phyloP scores from a whole-genome alignment of 192 early-diverging fungal genomes.

The Umbelopsis sp. region DNA sequence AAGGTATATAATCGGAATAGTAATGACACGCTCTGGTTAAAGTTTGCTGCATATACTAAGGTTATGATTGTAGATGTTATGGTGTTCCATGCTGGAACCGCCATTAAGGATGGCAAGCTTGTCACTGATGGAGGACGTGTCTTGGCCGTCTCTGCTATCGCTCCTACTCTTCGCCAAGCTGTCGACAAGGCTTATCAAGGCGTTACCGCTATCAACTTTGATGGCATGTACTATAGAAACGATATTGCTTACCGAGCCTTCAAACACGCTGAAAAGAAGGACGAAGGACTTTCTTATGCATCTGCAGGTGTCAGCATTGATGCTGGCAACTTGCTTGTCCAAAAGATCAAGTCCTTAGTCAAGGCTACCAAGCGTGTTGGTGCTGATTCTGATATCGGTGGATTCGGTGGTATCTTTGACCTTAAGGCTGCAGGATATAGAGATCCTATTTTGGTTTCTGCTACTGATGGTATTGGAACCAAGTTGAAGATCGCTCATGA shows the following conservation, averaged over 20 bases:
- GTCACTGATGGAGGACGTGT: constrained; percentile 95
- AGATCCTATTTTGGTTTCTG: constrained; percentile 95
- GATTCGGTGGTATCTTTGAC: constrained; percentile 98
- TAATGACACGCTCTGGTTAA: background rate
- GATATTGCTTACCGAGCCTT: constrained; percentile 83
- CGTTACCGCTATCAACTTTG: constrained; percentile 74
- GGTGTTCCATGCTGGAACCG: constrained; percentile 96
- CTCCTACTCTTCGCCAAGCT: constrained; percentile 71
- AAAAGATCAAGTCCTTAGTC: constrained; percentile 94
- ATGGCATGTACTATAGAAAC: constrained; percentile 83
- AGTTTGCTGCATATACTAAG: constrained; percentile 8
- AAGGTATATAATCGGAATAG: constrained; percentile 34
- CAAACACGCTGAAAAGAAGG: constrained; percentile 40
- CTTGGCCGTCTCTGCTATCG: constrained; percentile 87
- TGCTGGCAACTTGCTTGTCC: constrained; percentile 92
- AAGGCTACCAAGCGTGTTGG: constrained; percentile 92
- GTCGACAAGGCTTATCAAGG: constrained; percentile 77
- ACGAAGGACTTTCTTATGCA: constrained; percentile 82
- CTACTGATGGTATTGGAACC: constrained; percentile 98
- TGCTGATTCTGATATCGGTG: constrained; percentile 95
- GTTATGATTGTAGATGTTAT: constrained; percentile 40
- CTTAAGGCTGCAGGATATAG: constrained; percentile 88
- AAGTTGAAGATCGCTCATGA: constrained; percentile 96
- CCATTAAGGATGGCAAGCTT: constrained; percentile 55
- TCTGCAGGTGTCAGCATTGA: constrained; percentile 97